These are phyloP conservation scores for Yarrowia sp. DNA, from an alignment of 805 yeast genomes.

Conservation along the genomic window DNA sequence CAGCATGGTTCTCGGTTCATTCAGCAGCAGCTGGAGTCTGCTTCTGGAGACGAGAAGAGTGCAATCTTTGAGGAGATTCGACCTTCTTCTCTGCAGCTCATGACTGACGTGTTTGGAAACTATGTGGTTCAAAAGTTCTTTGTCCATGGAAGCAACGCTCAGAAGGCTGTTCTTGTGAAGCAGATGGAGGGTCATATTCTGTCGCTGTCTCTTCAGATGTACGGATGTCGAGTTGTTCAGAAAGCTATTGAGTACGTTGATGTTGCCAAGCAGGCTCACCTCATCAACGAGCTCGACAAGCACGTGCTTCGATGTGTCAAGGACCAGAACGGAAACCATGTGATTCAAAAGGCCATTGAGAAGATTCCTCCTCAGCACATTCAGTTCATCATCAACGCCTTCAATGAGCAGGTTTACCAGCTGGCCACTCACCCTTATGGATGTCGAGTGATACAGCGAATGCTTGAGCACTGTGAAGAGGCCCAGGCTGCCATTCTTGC, in stretches of 20 bases:
- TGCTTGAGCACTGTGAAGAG: constrained; percentile 71
- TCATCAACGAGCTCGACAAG: constrained; percentile 68
- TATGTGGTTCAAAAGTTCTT: constrained; percentile 93
- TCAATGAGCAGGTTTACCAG: constrained; percentile 65
- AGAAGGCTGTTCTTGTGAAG: constrained; percentile 64
- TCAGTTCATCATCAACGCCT: constrained; percentile 68
- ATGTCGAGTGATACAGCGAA: constrained; percentile 91
- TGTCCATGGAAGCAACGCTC: constrained; percentile 73
- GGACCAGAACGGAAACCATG: constrained; percentile 98
- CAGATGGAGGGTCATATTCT: constrained; percentile 73
- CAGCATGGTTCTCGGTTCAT: constrained; percentile 97
- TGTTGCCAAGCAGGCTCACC: constrained; percentile 59
- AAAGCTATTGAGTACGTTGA: constrained; percentile 77
- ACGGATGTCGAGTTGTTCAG: constrained; percentile 97
- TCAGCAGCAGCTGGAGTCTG: constrained; percentile 75
- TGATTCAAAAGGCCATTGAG: constrained; percentile 92
- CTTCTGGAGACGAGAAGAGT: constrained; percentile 69
- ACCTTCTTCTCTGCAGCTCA: constrained; percentile 67
- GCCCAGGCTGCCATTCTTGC: constrained; percentile 67
- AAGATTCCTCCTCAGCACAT: constrained; percentile 68
- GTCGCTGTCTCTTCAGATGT: constrained; percentile 84
- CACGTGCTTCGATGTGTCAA: constrained; percentile 69
- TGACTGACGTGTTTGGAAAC: constrained; percentile 97
- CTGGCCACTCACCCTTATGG: constrained; percentile 96
- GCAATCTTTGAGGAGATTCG: constrained; percentile 80